phyloP scores from a whole-genome alignment of 2,329 filamentous ascomycete genomes.

The Venturia pyrina region DNA sequence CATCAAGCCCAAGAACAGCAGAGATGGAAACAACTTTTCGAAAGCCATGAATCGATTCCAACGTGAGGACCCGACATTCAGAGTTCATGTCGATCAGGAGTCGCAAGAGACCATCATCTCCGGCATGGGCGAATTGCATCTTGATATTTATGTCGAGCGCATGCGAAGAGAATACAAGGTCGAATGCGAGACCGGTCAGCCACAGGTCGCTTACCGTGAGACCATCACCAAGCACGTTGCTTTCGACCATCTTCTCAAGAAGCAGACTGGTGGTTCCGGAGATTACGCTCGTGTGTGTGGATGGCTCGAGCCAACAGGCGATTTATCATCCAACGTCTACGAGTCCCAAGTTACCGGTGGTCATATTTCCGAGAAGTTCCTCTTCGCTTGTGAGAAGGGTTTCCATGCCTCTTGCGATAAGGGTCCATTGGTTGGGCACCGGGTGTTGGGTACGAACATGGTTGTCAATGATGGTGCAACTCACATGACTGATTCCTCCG shows the following conservation, averaged over 20 bases:
- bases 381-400: constrained; percentile 90
- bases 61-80: constrained; percentile 95
- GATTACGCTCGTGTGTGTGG: constrained; percentile 91
- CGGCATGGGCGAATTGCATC: constrained; percentile 94
- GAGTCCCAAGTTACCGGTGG: constrained; percentile 82
- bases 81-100: constrained; percentile 83
- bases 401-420: constrained; percentile 75
- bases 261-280: constrained; percentile 90
- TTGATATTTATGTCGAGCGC: constrained; percentile 95
- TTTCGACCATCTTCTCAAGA: constrained; percentile 90
- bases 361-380: constrained; percentile 88
- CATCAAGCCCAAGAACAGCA: constrained; percentile 89
- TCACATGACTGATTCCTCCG: constrained; percentile 94
- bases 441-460: constrained; percentile 82
- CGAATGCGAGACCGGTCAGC: constrained; percentile 90
- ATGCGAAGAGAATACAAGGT: constrained; percentile 95
- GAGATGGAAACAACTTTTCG: constrained; percentile 86
- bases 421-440: constrained; percentile 86
- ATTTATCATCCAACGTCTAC: constrained; percentile 67
- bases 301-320: constrained; percentile 76
- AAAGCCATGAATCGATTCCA: constrained; percentile 99
- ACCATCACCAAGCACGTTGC: constrained; percentile 71
- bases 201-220: constrained; percentile 94
- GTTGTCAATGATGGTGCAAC: constrained; percentile 92
- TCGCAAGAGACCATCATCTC: constrained; percentile 96